Evolutionary conservation across 169 alveolate genomes (phyloP), one percentile per base, ranked within the genome.

Genomic region (Cryptosporidium viatorum): DNA sequence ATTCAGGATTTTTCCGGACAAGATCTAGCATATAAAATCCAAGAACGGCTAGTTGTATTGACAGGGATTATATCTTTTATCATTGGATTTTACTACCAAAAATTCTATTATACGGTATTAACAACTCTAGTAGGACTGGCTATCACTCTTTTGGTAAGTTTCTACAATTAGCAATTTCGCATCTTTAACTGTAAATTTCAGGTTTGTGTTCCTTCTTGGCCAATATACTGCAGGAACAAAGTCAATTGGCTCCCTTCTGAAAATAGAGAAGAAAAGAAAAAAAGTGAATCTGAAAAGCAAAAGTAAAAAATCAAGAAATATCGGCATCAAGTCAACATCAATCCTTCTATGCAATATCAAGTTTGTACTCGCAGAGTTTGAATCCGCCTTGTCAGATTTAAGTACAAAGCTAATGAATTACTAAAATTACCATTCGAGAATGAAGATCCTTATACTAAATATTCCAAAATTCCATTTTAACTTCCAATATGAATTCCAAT

Each of bases 191-290:
- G 2, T 33, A 0, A 12, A 33, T 8, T 62, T 9, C 52, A 80
- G 89, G 16, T 80, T 33, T 80, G 89, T 8, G 75, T 80, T 18
- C 89, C 89, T 21, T 80, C 89, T 37, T 80, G 89, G 89, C 89
- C 89, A 39, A 80, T 80, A 14, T 80, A n/a, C 31, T 80, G 89
- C 35, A 80, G 80, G 62, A 80, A 80, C 48, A 80, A 80, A 50
- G 75, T 80, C 18, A 50, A 60, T n/a, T 80, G 89, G 89, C 75
- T 80, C 35, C 89, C 89, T 18, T 35, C 89, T 16, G 80, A 80
- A 62, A 65, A 65, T 33, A 80, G 73, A 65, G 80, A 37, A 37
- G 74, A 51, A 71, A 58, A 80, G 51, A 55, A 55, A 29, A 23
- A 55, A 12, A 37, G 67, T 26, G 39, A 55, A 55, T 7, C 67